Percentiles rank a stretch among this genome's conserved stretches.
These are phyloP conservation scores for Botrytis porri DNA, from an alignment of 2,329 filamentous ascomycete genomes.

Conservation along the genomic window DNA sequence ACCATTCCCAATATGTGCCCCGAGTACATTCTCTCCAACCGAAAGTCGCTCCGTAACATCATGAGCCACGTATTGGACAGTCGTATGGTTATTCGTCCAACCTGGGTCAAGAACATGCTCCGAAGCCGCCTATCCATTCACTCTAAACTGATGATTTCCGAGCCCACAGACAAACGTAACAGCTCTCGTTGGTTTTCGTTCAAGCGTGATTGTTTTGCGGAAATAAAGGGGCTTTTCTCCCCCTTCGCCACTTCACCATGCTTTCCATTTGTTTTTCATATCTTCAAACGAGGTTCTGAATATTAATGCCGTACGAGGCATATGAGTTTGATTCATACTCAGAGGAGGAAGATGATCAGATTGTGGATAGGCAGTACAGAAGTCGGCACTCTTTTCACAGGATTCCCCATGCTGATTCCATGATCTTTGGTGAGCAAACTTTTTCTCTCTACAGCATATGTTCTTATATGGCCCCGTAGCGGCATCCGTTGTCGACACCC, in stretches of 20 bases:
- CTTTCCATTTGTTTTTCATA: neutral
- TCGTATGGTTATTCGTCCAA: neutral
- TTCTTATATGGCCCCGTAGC: too few species aligned
- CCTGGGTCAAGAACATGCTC: neutral
- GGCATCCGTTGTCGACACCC: too few species aligned
- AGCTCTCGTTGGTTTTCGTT: neutral
- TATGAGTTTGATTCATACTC: neutral
- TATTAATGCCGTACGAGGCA: neutral
- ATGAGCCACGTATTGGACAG: neutral
- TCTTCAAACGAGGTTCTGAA: neutral
- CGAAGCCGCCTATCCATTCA: neutral
- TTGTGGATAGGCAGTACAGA: neutral
- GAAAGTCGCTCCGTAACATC: neutral
- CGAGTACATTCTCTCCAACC: neutral
- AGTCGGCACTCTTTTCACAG: neutral
- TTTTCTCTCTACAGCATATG: too few species aligned
- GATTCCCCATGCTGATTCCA: neutral
- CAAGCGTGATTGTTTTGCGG: neutral
- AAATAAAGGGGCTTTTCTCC: neutral
- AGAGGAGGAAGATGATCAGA: neutral
- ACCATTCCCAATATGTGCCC: neutral
- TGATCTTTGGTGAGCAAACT: neutral
- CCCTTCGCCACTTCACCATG: neutral
- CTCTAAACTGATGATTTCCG: neutral
- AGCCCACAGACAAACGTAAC: neutral